Base-by-base conservation (phyloP, 139 green algal genomes). In the Volvox africanus region DNA sequence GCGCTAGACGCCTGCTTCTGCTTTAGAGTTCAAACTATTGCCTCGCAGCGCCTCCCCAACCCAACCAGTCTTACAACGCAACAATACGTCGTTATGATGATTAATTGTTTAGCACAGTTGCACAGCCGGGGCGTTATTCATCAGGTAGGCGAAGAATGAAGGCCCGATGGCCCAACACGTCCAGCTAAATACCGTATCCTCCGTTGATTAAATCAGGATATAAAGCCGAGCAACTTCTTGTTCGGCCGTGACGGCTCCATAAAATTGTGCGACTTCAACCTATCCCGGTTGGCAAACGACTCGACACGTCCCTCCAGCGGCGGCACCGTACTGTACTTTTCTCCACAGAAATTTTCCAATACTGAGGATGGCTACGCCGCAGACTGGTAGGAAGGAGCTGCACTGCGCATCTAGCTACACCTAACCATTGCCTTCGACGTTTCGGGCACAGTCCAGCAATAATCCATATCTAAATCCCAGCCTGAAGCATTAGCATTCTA, bases 191-290 rank as follows among this genome's bases (percentile, higher is more conserved):
- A 75, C 24, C 22, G 24, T 12, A 32, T 28, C 67, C 67, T 32
- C 67, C 11, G 14, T 80, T 32, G 24, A 44, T 80, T 32, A 37
- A 32, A 22, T 2, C 55, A 86, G 80, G 80, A 86, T 6, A 86
- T 86, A n/a, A 86, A 86, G n/a, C 80, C 80, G 2, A 55, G 26
- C 26, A 86, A 86, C 26, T 75, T 86, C 6, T 24, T 86, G 50
- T 28, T 86, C n/a, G 80, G 61, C 2, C 26, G 32, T n/a, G 50
- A 86, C 24, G 80, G 80, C 13, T 30, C 80, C 18, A 37, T 86
- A 16, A 86, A 86, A 28, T 19, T 86, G 26, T 73, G 50, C 30
- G 80, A 86, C 55, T 86, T 75, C 80, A 86, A 86, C 55, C 80
- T 86, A 19, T 86, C 80, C 9, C 80, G 80, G 13, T 14, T 75